phyloP scores from a whole-genome alignment of 352 stramenopile species.

The Phytophthora foliorum region DNA sequence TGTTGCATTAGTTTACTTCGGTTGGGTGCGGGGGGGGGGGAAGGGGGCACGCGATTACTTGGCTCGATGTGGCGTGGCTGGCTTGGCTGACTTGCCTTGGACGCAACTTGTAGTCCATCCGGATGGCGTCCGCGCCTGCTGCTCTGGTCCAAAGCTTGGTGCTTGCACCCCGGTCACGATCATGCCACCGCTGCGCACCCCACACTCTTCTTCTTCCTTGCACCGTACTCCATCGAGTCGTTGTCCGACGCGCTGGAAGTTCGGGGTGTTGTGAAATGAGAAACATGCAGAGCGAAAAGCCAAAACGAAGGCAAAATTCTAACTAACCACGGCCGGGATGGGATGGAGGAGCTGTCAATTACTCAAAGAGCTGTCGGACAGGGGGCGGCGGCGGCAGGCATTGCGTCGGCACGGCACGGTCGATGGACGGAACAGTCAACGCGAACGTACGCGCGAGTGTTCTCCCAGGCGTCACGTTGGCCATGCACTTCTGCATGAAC shows the following conservation, averaged over 20 bases:
- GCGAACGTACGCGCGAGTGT: conserved; percentile 49
- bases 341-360: conserved; percentile 33
- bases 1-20: conserved; percentile 38
- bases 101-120: neutral
- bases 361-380: conserved; percentile 54
- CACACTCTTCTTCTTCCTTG: conserved; percentile 22
- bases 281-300: conserved; percentile 34
- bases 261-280: conserved; percentile 12
- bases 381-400: conserved; percentile 45
- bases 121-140: neutral
- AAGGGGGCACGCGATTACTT: neutral
- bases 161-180: conserved; percentile 6
- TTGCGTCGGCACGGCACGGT: conserved; percentile 43
- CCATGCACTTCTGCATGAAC: conserved; percentile 55
- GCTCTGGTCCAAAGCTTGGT: conserved; percentile 8
- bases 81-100: conserved; percentile 32
- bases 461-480: conserved; percentile 40
- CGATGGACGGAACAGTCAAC: conserved; percentile 38
- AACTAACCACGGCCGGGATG: conserved; percentile 31
- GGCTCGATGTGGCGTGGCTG: conserved; percentile 24
- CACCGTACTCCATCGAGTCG: conserved; percentile 23
- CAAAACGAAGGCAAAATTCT: conserved; percentile 35
- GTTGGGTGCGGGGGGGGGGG: neutral
- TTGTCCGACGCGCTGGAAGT: conserved; percentile 20
- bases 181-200: neutral